Percentiles rank a stretch among this genome's conserved stretches.
Conservation (phyloP, 2,329 filamentous ascomycete species). For the Hirsutella rhossiliensis region DNA sequence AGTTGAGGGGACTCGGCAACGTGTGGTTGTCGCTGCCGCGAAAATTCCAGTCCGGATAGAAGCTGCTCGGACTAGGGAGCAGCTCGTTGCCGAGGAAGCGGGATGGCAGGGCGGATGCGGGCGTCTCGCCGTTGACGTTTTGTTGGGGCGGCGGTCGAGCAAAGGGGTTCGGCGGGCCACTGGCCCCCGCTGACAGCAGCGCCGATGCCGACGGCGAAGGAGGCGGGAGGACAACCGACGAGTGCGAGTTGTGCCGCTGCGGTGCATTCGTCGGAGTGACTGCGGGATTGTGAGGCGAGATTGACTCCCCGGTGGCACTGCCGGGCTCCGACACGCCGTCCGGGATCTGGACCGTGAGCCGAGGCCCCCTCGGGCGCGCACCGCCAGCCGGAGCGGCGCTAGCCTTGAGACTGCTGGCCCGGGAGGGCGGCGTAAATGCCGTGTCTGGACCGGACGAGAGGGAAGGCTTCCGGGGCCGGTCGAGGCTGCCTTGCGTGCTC, state of each 20-base stretch:
- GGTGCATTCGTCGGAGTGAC: conserved; percentile 44
- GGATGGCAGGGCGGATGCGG: conserved; percentile 86
- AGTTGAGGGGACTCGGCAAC: conserved; percentile 82
- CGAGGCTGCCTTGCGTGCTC: conserved; percentile 33
- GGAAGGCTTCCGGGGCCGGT: conserved; percentile 34
- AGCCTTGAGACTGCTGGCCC: conserved; percentile 64
- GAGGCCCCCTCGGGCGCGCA: conserved; percentile 63
- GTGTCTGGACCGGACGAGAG: conserved; percentile 54
- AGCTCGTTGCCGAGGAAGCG: conserved; percentile 82
- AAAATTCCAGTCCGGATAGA: conserved; percentile 87
- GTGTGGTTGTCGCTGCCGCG: conserved; percentile 65
- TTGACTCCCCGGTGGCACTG: conserved; percentile 60
- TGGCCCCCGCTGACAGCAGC: conserved; percentile 79
- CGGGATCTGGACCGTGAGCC: conserved; percentile 88
- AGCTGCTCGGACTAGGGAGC: conserved; percentile 80
- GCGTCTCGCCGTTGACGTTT: conserved; percentile 47
- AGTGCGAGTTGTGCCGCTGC: conserved; percentile 43
- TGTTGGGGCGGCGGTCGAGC: conserved; percentile 72
- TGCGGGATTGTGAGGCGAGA: conserved; percentile 47
- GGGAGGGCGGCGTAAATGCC: conserved; percentile 56
- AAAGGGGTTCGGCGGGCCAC: conserved; percentile 90
- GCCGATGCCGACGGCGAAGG: conserved; percentile 83
- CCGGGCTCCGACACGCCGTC: conserved; percentile 74
- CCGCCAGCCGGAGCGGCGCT: conserved; percentile 36
- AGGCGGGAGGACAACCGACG: conserved; percentile 72